These are phyloP conservation scores for Arthrinium phaeospermum DNA, from an alignment of 2,329 filamentous ascomycete genomes.

Conservation along the genomic window DNA sequence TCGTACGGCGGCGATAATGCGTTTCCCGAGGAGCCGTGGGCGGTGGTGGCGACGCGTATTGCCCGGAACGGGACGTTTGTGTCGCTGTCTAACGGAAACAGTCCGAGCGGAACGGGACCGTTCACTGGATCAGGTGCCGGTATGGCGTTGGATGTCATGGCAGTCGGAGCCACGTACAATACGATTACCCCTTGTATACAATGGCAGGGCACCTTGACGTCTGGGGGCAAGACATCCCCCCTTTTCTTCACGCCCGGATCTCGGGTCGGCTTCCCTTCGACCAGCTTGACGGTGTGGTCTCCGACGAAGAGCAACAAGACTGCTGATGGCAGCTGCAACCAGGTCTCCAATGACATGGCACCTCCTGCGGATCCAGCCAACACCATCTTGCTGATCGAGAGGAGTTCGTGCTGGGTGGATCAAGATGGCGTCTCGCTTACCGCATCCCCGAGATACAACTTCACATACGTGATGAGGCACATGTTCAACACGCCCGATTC, in stretches of 20 bases:
- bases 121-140: not conserved
- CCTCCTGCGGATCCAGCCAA: conserved; percentile 5
- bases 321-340: not conserved
- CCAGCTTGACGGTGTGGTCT: not conserved
- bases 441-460: not conserved
- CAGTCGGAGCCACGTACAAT: not conserved
- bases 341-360: not conserved
- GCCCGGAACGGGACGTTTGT: not conserved
- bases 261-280: not conserved
- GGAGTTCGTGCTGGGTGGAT: not conserved
- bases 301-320: conserved; percentile 3
- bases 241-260: not conserved
- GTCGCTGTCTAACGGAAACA: not conserved
- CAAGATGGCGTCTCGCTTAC: not conserved
- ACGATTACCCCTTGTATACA: not conserved
- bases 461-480: conserved; percentile 1
- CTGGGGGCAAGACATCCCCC: not conserved
- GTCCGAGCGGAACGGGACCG: conserved; percentile 2
- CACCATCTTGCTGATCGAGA: not conserved
- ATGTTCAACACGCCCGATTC: not conserved
- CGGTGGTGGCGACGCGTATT: not conserved
- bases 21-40: conserved; percentile 17
- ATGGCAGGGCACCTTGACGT: not conserved
- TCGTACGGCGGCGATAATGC: not conserved
- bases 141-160: not conserved